Evolutionary conservation across 1,284 basidiomycete genomes (phyloP), one percentile per base, ranked within the genome.

Genomic region (Puccinia triticina): DNA sequence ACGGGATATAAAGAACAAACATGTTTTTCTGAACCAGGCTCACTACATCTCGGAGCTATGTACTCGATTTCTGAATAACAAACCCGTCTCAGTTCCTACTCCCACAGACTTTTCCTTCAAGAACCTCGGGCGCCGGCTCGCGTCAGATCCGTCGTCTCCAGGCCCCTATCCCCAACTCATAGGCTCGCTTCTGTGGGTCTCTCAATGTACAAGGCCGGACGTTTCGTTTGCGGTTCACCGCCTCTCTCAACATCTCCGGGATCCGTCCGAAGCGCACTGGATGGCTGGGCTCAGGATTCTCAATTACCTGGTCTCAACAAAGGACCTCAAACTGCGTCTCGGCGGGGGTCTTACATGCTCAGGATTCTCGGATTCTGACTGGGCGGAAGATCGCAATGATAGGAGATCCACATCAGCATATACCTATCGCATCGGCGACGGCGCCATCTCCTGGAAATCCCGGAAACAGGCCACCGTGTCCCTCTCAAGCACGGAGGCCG

Each of bases 381-480:
- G 69, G 69, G 26, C 69, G 18, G 34, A 72, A 50, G 69, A 72
- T 26, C 11, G 69, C 5, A 18, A 50, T 16, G 34, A 72, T n/a
- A 12, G 69, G 7, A 8, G 48, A 2, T 72, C 34, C 2, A 46
- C 14, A 14, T 72, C 7, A 14, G 69, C 14, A 26, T 72, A 46
- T 23, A 29, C 48, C 26, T 72, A 11, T 29, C n/a, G 26, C 23
- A 11, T 46, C 3, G 69, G 69, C 43, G 32, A 32, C 12, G 69
- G 69, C 16, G 37, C 40, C 11, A 43, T 72, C 7, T 72, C 69
- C 23, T 72, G 69, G 34, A 43, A 72, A 43, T 72, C 69, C 8
- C 29, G 26, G n/a, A 72, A 72, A 26, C 69, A 72, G 34, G 26
- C 21, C 37, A 72, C 69, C 7, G 69, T 72, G 23, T 46, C 69